Base-by-base conservation (phyloP, 371 early-diverging fungal species). In the Mortierella sp. region DNA sequence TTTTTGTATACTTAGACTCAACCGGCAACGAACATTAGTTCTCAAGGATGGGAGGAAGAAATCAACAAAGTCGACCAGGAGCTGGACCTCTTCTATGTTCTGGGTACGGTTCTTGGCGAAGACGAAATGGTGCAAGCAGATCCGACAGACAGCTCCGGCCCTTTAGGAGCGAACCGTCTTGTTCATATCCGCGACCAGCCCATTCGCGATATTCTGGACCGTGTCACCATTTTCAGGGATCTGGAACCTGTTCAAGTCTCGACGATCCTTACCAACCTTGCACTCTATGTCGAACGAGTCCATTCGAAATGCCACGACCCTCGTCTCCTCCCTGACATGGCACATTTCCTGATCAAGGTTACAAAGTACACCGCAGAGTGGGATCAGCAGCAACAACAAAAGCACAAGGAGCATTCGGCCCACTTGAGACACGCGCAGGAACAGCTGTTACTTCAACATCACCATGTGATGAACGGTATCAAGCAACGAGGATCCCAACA, bases 171-270 rank as follows among this genome's bases (percentile, higher is more conserved):
- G 42, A 74, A 34, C 13, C 90, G 90, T 54, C 84, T 89, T 8
- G 86, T 92, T 3, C 91, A 90, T 77, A 82, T 93, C 10, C 91
- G 91, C 2, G 92, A 93, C 63, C 93, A 93, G 28, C 93, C 93
- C 21, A 88, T 93, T 10, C 91, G 91, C 8, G 93, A 93, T 75
- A 92, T 93, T 8, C 44, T 93, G 21, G 92, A 93, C 42, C 90
- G 92, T 52, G 80, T 93, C 58, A 90, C 90, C 89, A 92, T 87
- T 44, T 87, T 87, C 52, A 42, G 91, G 73, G 92, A 91, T 58
- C 86, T 93, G 86, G 92, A 92, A 24, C 88, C 92, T 5, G 82
- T 84, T 21, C 88, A 92, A 10, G 92, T 93, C 26, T 93, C 93
- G 0, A 90, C 90, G 4, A 91, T 93, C 26, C 73, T 93, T 38